These are phyloP conservation scores for Medakamo hakoo DNA, from an alignment of 139 green algal species.

Conservation along the genomic window DNA sequence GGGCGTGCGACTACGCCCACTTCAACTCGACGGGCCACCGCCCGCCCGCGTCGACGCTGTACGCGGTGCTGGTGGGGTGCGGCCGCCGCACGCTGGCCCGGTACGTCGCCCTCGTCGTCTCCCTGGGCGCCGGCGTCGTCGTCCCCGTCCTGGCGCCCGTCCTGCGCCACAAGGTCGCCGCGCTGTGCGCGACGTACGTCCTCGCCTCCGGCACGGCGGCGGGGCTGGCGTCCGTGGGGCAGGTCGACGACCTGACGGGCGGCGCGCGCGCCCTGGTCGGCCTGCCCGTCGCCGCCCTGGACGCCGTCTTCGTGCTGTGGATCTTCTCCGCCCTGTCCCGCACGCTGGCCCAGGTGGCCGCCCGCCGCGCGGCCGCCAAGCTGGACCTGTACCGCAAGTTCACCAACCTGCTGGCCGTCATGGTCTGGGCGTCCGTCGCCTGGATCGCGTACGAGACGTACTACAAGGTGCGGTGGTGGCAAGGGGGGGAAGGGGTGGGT, in stretches of 20 bases:
- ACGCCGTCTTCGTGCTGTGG: conserved; percentile 54
- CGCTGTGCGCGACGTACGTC: conserved; percentile 24
- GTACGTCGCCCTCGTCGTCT: conserved; percentile 40
- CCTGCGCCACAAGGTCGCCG: conserved; percentile 26
- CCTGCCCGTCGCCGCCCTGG: conserved; percentile 42
- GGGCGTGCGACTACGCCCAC: conserved; percentile 57
- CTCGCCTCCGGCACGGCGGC: not conserved
- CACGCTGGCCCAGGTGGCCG: conserved; percentile 36
- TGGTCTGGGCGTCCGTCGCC: conserved; percentile 29
- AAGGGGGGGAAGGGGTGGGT: not conserved
- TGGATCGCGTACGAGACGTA: conserved; percentile 59
- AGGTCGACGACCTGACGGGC: conserved; percentile 40
- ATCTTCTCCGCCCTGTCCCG: conserved; percentile 44
- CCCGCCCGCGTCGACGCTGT: conserved; percentile 31
- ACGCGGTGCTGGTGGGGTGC: conserved; percentile 35
- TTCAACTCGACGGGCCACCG: conserved; percentile 47
- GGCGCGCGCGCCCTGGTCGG: conserved; percentile 29
- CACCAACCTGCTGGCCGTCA: conserved; percentile 40
- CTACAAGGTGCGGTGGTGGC: conserved; percentile 15
- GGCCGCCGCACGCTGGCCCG: conserved; percentile 34
- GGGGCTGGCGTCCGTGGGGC: conserved; percentile 29
- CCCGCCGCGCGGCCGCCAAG: conserved; percentile 20
- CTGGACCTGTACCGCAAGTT: conserved; percentile 43
- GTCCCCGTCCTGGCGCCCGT: conserved; percentile 38
- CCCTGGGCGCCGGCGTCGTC: conserved; percentile 52